These are phyloP conservation scores for Colletotrichum aenigma DNA, from an alignment of 2,329 filamentous ascomycete genomes.

Conservation along the genomic window DNA sequence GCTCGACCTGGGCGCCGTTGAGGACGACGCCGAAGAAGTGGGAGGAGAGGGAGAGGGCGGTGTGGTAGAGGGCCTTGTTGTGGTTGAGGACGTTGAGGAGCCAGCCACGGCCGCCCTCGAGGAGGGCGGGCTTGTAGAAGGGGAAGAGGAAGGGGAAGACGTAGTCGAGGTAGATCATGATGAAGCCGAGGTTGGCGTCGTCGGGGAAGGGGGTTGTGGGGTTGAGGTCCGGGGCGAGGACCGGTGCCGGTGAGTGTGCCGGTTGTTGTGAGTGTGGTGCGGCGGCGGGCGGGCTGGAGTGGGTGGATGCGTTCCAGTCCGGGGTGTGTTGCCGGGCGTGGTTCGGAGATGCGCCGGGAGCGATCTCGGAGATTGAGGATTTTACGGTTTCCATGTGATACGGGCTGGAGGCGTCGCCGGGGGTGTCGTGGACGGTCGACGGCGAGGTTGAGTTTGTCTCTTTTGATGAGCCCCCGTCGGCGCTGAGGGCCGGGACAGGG, in stretches of 20 bases:
- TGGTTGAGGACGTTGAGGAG: slow-evolving; percentile 60
- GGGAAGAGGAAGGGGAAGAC: slow-evolving; percentile 68
- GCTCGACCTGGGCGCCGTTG: slow-evolving; percentile 29
- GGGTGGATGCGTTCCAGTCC: neutral
- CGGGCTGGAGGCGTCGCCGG: slow-evolving; percentile 8
- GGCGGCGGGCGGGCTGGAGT: neutral
- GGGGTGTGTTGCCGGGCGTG: neutral
- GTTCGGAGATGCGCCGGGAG: neutral
- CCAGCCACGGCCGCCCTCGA: slow-evolving; percentile 65
- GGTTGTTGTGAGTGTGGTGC: neutral
- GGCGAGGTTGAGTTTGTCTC: slow-evolving; percentile 7
- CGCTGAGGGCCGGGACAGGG: slow-evolving; percentile 2
- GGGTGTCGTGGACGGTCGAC: slow-evolving; percentile 16
- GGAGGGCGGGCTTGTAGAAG: slow-evolving; percentile 61
- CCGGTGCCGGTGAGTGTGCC: neutral
- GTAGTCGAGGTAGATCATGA: slow-evolving; percentile 66
- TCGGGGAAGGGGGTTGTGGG: slow-evolving; percentile 5
- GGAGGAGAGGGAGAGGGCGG: slow-evolving; percentile 57
- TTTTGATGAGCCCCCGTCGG: slow-evolving; percentile 6
- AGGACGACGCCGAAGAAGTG: slow-evolving; percentile 60
- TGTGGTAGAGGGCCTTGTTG: slow-evolving; percentile 63
- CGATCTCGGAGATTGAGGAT: slow-evolving; percentile 17
- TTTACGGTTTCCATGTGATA: slow-evolving; percentile 19
- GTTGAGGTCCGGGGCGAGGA: neutral
- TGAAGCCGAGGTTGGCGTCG: slow-evolving; percentile 37